Base-by-base conservation (phyloP, 2,329 filamentous ascomycete genomes). In the Chaetomium sp. region DNA sequence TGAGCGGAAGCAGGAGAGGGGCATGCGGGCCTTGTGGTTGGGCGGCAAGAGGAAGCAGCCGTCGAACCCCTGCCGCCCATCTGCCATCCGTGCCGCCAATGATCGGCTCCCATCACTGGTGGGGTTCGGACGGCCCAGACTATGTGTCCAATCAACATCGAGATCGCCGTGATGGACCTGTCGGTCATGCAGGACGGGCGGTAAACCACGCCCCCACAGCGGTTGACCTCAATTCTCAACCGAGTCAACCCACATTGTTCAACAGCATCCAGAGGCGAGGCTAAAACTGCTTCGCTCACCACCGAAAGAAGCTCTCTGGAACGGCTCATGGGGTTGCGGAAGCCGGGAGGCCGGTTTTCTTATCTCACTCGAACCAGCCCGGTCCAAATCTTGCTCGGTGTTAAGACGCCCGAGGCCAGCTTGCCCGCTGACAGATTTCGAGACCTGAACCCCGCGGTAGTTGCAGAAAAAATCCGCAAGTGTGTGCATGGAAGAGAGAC, bases 101-200 rank as follows among this genome's bases (percentile, higher is more conserved):
- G 54, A 64, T 63, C 57, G 55, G 50, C 58, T 38, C 27, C 59
- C 45, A 56, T 57, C 53, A 42, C 50, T 35, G 44, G 42, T 35
- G 55, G 53, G 49, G 35, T 12, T 35, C 9, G 41, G 32, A 32
- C 45, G 55, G 44, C 55, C 41, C 12, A 51, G 50, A 60, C 57
- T 57, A 55, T 34, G 10, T 37, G 42, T 34, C 64, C 61, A 66
- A 66, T 66, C 61, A 64, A 12, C 27, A 7, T 9, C 5, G 41
- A 41, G 41, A 57, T 56, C 52, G 52, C 56, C 58, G 65, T 66
- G 65, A 66, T 62, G 53, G 57, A 62, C 58, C 61, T 65, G 64
- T 57, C 58, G 56, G 55, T 43, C 62, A 58, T 64, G 65, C 63
- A 65, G 58, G 53, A 8, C 61, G 60, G 63, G 64, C 62, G 65